A percentile compares a stretch with the other conserved stretches of the same genome.
Evolutionary conservation across 1,284 basidiomycete genomes (phyloP).

Genomic region (Dichomitus squalens): DNA sequence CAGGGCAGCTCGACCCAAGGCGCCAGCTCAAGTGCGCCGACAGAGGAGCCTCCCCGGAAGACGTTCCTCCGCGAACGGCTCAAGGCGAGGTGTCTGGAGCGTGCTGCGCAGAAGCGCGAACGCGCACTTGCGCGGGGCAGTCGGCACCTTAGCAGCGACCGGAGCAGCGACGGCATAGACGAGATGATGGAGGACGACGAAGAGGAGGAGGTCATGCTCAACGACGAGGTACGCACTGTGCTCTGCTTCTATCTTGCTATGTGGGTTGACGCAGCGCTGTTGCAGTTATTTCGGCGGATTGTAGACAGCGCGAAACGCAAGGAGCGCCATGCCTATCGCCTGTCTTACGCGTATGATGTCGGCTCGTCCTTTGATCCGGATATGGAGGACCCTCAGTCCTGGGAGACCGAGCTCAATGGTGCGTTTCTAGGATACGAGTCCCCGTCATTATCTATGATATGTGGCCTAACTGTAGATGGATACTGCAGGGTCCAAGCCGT

Average conservation of each 20-base stretch:
- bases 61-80: constrained; percentile 62
- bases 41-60: constrained; percentile 43
- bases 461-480: not conserved
- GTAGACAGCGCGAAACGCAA: constrained; percentile 54
- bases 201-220: constrained; percentile 50
- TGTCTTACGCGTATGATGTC: constrained; percentile 68
- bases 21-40: constrained; percentile 1
- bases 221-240: constrained; percentile 57
- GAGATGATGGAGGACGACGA: constrained; percentile 51
- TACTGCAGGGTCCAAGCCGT: constrained; percentile 8
- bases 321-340: constrained; percentile 49
- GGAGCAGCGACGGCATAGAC: constrained; percentile 56
- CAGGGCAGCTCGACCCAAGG: constrained; percentile 5
- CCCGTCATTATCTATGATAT: not conserved
- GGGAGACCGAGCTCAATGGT: constrained; percentile 59
- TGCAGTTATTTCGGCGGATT: constrained; percentile 66
- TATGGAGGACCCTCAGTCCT: constrained; percentile 57
- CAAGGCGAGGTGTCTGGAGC: constrained; percentile 58
- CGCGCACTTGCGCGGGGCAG: constrained; percentile 43
- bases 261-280: not conserved
- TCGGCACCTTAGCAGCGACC: constrained; percentile 36
- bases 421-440: constrained; percentile 5
- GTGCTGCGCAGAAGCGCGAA: constrained; percentile 55
- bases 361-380: constrained; percentile 75
- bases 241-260: not conserved